A percentile compares a stretch with the other conserved stretches of the same genome.
These are phyloP conservation scores for Rhizoctonia solani DNA, from an alignment of 1,284 basidiomycete species.

Conservation along the genomic window DNA sequence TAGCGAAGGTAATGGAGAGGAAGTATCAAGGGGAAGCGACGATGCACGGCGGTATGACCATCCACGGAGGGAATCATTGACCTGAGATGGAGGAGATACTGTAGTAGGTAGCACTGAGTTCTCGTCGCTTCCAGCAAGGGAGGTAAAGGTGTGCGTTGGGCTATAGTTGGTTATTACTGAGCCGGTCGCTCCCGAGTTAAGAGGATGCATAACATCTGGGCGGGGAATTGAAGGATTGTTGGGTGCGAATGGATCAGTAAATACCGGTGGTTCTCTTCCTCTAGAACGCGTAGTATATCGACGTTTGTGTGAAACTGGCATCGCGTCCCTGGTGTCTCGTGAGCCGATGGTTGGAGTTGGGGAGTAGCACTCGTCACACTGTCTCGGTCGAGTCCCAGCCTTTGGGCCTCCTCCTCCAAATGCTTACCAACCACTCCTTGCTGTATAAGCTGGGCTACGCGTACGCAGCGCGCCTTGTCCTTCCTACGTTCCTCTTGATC, in stretches of 20 bases:
- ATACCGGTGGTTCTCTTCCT: background rate
- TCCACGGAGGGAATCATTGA: background rate
- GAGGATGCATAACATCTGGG: background rate
- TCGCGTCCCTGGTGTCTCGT: background rate
- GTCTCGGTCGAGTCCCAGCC: conserved; percentile 27
- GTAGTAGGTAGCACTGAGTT: too few relatives aligned
- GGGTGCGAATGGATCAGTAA: conserved; percentile 7
- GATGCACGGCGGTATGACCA: conserved; percentile 20
- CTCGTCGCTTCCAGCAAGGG: too few relatives aligned
- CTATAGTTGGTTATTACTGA: background rate
- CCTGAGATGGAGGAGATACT: background rate
- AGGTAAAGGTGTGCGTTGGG: background rate
- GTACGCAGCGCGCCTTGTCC: conserved; percentile 17
- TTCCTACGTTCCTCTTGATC: conserved; percentile 27
- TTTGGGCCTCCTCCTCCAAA: conserved; percentile 14
- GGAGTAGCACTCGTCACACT: background rate
- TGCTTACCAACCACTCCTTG: conserved; percentile 15
- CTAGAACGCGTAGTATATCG: conserved; percentile 11
- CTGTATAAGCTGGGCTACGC: conserved; percentile 17
- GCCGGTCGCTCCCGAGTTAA: background rate
- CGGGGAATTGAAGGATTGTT: background rate
- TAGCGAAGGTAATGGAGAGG: background rate
- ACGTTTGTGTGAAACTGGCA: conserved; percentile 22
- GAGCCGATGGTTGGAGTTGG: background rate
- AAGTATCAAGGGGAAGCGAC: background rate